Evolutionary conservation across 2,329 filamentous ascomycete species (phyloP).

Genomic region (Aspergillus hiratsukae): DNA sequence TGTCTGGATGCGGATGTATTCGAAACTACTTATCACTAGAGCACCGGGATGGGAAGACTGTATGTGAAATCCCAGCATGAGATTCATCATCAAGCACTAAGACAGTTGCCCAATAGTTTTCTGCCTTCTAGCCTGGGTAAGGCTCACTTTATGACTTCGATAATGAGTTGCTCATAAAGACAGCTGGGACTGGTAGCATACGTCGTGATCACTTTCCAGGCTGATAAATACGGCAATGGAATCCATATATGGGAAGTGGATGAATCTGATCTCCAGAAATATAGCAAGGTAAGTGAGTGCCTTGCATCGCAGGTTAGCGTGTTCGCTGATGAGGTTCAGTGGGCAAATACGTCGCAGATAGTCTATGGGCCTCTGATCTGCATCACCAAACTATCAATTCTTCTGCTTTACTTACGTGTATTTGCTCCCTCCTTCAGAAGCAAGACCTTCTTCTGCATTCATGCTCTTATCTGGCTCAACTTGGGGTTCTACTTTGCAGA

Average conservation of each 20-base stretch:
- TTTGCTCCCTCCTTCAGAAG: conserved; percentile 18
- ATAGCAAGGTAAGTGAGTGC: conserved; percentile 10
- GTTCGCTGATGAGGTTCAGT: conserved; percentile 4
- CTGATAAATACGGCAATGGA: conserved; percentile 19
- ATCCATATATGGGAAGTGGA: conserved; percentile 15
- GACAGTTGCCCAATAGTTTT: conserved; percentile 4
- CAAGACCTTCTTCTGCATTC: conserved; percentile 18
- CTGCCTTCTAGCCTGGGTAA: conserved; percentile 20
- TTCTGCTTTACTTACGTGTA: conserved; percentile 23
- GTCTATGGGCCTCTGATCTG: conserved; percentile 26
- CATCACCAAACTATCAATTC: conserved; percentile 25
- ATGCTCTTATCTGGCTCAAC: conserved; percentile 21
- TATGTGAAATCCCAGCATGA: conserved; percentile 8
- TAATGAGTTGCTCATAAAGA: background rate
- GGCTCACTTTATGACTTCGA: background rate
- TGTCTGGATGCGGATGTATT: conserved; percentile 20
- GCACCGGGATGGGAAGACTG: conserved; percentile 19
- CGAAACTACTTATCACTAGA: conserved; percentile 23
- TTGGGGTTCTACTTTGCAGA: conserved; percentile 21
- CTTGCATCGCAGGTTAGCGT: background rate
- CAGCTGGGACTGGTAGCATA: conserved; percentile 22
- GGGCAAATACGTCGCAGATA: conserved; percentile 22
- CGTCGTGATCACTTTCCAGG: conserved; percentile 16
- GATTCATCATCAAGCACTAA: background rate
- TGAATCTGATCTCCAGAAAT: conserved; percentile 14